These are phyloP conservation scores for Globisporangium carolinianum DNA, from an alignment of 352 stramenopile genomes.

Conservation along the genomic window DNA sequence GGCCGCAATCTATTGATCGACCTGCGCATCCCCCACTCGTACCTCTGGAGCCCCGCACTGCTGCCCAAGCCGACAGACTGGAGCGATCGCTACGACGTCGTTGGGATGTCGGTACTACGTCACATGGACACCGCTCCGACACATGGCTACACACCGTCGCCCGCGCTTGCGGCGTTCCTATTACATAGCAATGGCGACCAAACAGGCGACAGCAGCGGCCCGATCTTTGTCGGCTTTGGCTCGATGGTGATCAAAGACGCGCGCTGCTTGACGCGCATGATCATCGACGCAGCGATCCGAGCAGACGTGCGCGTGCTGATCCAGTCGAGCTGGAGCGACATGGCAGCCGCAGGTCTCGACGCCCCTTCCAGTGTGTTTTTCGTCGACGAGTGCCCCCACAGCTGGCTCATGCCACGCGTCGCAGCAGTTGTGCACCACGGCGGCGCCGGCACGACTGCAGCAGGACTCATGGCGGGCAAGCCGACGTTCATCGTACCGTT, in stretches of 20 bases:
- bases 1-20: constrained; percentile 29
- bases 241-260: constrained; percentile 89
- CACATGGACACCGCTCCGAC: not conserved
- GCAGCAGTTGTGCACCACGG: constrained; percentile 81
- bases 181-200: constrained; percentile 17
- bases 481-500: constrained; percentile 93
- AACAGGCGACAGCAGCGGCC: constrained; percentile 23
- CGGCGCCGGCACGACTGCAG: constrained; percentile 88
- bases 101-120: constrained; percentile 9
- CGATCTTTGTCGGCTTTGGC: constrained; percentile 93
- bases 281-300: constrained; percentile 64
- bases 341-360: constrained; percentile 28
- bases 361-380: constrained; percentile 59
- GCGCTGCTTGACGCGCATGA: constrained; percentile 66
- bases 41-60: constrained; percentile 56
- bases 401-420: constrained; percentile 89
- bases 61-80: constrained; percentile 60
- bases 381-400: constrained; percentile 69
- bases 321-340: constrained; percentile 87
- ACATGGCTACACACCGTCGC: constrained; percentile 30
- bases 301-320: constrained; percentile 81
- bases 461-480: constrained; percentile 85
- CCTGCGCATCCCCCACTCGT: constrained; percentile 49
- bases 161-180: constrained; percentile 51
- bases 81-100: constrained; percentile 17